phyloP scores from a whole-genome alignment of 768 basidiomycete genomes.

The Gymnopilus junonius region DNA sequence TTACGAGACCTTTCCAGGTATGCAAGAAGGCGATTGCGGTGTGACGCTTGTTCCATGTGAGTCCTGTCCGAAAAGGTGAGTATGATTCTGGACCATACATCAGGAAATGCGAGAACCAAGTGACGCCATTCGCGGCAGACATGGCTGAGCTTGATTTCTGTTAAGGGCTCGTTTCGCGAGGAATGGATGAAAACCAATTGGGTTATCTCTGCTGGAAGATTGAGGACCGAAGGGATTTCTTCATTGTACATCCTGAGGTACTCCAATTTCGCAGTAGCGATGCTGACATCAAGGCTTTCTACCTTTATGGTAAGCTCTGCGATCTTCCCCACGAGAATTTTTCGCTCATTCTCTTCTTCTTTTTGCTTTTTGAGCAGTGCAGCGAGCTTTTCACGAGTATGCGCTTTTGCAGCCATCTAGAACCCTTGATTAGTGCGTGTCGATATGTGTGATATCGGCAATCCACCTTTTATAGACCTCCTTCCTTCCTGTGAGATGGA shows the following conservation, averaged over 20 bases:
- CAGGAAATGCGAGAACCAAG: background rate
- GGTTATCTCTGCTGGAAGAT: background rate
- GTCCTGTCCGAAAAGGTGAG: background rate
- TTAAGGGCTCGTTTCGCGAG: background rate
- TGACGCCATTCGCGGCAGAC: background rate
- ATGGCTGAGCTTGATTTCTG: background rate
- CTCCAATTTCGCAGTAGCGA: background rate
- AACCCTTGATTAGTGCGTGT: background rate
- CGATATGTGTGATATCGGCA: too few relatives aligned
- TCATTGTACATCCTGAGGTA: background rate
- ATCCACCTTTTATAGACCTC: too few relatives aligned
- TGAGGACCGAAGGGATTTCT: background rate
- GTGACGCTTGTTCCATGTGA: background rate
- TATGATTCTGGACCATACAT: background rate
- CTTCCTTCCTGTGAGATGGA: background rate
- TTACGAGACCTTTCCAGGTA: background rate
- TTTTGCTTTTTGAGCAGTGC: background rate
- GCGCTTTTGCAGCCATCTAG: background rate
- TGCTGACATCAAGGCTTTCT: background rate
- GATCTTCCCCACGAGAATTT: background rate
- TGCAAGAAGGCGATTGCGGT: background rate
- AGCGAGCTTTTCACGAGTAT: background rate
- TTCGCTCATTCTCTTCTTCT: background rate
- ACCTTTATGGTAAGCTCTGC: background rate
- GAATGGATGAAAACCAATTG: background rate